Percentiles rank a stretch among this genome's conserved stretches.
Conservation (phyloP, 495 filamentous ascomycete genomes). For the Podospora comata region DNA sequence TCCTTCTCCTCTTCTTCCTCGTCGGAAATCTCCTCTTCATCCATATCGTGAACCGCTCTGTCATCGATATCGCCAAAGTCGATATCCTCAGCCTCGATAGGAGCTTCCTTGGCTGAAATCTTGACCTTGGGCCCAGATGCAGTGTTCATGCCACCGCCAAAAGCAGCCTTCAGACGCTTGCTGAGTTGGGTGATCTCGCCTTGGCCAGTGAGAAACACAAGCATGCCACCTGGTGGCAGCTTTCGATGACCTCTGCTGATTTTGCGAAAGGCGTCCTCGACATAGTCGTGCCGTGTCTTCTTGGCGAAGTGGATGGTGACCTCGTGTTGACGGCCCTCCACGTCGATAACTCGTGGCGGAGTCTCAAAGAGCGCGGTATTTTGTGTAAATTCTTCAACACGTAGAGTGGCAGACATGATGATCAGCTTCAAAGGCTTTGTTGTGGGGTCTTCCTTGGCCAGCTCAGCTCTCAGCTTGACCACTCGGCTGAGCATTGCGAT, state of each 20-base stretch:
- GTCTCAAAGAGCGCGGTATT: slow-evolving; percentile 75
- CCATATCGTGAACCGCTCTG: slow-evolving; percentile 45
- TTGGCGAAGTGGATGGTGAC: slow-evolving; percentile 88
- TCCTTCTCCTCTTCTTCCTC: slow-evolving; percentile 57
- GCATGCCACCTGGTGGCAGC: slow-evolving; percentile 84
- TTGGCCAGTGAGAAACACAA: slow-evolving; percentile 95
- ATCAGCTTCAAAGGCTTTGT: slow-evolving; percentile 82
- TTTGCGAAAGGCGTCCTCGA: slow-evolving; percentile 84
- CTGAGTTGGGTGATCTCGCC: slow-evolving; percentile 80
- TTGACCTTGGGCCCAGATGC: slow-evolving; percentile 60
- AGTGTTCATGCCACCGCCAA: slow-evolving; percentile 50
- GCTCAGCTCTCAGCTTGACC: slow-evolving; percentile 61
- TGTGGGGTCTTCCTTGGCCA: slow-evolving; percentile 47
- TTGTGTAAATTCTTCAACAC: slow-evolving; percentile 84
- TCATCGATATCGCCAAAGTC: slow-evolving; percentile 65
- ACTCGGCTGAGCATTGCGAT: slow-evolving; percentile 95
- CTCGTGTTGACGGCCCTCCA: slow-evolving; percentile 89
- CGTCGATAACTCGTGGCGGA: slow-evolving; percentile 81
- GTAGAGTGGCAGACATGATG: slow-evolving; percentile 96
- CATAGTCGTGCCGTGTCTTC: slow-evolving; percentile 79
- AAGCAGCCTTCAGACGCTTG: slow-evolving; percentile 71
- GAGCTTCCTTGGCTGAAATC: slow-evolving; percentile 72
- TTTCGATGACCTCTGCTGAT: slow-evolving; percentile 85
- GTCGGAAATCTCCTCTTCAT: slow-evolving; percentile 53
- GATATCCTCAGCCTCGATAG: slow-evolving; percentile 81